phyloP scores from a whole-genome alignment of 2,329 filamentous ascomycete species.

The Penicillium brevicompactum region DNA sequence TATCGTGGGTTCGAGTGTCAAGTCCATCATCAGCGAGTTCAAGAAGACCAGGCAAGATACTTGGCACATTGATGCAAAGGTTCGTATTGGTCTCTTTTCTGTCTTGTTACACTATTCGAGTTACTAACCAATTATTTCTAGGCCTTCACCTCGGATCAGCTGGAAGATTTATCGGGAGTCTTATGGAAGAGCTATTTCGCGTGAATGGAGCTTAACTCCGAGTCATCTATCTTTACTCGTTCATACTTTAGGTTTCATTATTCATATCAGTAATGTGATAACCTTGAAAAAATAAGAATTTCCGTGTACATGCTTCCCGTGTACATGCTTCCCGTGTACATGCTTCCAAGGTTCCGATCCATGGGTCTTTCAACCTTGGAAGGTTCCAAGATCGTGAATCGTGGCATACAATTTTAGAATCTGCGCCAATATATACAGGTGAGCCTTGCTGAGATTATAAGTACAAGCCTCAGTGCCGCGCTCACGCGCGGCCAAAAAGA shows the following conservation, averaged over 20 bases:
- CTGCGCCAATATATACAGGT: too few species aligned
- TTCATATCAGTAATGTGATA: background rate
- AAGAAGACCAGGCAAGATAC: conserved; percentile 99
- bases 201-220: conserved; percentile 41
- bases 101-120: background rate
- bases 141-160: conserved; percentile 85
- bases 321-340: background rate
- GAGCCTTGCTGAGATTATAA: too few species aligned
- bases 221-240: background rate
- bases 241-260: background rate
- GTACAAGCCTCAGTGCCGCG: too few species aligned
- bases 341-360: background rate
- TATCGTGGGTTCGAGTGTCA: conserved; percentile 93
- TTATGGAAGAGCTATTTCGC: conserved; percentile 99
- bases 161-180: conserved; percentile 94
- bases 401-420: too few species aligned
- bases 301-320: background rate
- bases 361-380: background rate
- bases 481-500: too few species aligned
- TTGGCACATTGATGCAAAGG: conserved; percentile 97
- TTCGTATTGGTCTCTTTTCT: conserved; percentile 48
- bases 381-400: background rate
- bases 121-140: conserved; percentile 50
- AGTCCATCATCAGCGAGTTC: conserved; percentile 91
- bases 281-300: background rate